Evolutionary conservation across 2,329 filamentous ascomycete genomes (phyloP).

Genomic region (Calycina marina): DNA sequence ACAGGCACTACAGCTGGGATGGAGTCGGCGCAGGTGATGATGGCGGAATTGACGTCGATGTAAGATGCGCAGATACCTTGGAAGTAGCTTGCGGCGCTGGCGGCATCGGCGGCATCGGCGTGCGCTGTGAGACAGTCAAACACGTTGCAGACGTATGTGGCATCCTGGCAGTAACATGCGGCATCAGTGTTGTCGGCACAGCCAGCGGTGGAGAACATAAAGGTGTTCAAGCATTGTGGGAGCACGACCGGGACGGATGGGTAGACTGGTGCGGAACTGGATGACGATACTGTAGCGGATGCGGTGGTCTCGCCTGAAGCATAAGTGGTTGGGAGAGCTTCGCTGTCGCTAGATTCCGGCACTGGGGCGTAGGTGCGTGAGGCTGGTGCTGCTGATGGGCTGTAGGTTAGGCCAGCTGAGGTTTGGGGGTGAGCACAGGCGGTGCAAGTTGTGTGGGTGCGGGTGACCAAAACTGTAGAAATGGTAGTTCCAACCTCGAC

Average conservation of each 20-base stretch:
- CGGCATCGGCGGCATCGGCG: conserved; percentile 52
- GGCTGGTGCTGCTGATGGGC: conserved; percentile 6
- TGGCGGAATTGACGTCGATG: conserved; percentile 64
- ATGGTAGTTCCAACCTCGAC: conserved; percentile 14
- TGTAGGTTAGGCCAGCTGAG: conserved; percentile 19
- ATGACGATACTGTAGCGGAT: conserved; percentile 3
- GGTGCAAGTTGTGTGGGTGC: conserved; percentile 21
- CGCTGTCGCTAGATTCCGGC: conserved; percentile 11
- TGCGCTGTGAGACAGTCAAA: conserved; percentile 71
- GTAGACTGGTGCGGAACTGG: conserved; percentile 12
- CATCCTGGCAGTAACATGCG: conserved; percentile 74
- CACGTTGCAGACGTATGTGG: conserved; percentile 62
- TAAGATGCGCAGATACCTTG: conserved; percentile 78
- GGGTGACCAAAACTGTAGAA: conserved; percentile 23
- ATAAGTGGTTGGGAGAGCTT: conserved; percentile 10
- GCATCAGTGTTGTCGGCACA: conserved; percentile 77
- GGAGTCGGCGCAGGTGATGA: conserved; percentile 60
- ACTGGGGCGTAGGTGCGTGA: conserved; percentile 19
- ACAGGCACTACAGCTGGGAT: conserved; percentile 39
- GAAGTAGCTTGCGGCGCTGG: conserved; percentile 66
- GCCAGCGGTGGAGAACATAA: conserved; percentile 50
- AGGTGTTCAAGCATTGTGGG: conserved; percentile 84
- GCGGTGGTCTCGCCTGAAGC: conserved; percentile 19
- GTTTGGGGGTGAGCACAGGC: conserved; percentile 11
- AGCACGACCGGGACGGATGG: conserved; percentile 50